phyloP scores from a whole-genome alignment of 192 early-diverging fungal genomes.

The Coemansia sp. region DNA sequence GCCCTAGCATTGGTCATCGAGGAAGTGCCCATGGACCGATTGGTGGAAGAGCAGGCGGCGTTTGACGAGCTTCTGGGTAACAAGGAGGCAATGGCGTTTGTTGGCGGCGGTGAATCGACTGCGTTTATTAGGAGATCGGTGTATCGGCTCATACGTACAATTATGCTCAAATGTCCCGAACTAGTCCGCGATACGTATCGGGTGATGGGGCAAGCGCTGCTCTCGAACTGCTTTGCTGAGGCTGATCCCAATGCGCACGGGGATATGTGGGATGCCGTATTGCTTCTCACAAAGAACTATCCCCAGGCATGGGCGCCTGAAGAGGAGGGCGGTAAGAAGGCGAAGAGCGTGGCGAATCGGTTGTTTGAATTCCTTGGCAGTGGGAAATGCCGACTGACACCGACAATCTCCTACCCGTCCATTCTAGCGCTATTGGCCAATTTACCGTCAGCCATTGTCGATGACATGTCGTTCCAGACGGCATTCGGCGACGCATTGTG shows the following conservation, averaged over 20 bases:
- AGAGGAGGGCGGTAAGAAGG: slow-evolving; percentile 19
- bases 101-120: slow-evolving; percentile 17
- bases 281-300: slow-evolving; percentile 72
- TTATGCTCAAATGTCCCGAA: slow-evolving; percentile 45
- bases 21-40: slow-evolving; percentile 14
- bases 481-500: slow-evolving; percentile 37
- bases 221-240: slow-evolving; percentile 70
- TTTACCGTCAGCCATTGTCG: slow-evolving; percentile 51
- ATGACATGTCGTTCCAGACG: slow-evolving; percentile 31
- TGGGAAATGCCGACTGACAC: slow-evolving; percentile 59
- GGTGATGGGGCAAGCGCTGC: slow-evolving; percentile 59
- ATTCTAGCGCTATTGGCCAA: slow-evolving; percentile 71
- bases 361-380: slow-evolving; percentile 69
- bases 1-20: slow-evolving; percentile 29
- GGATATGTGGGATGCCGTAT: slow-evolving; percentile 87
- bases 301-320: slow-evolving; percentile 59
- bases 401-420: slow-evolving; percentile 69
- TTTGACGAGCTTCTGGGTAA: slow-evolving; percentile 30
- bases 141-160: slow-evolving; percentile 29
- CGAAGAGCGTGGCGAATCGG: slow-evolving; percentile 46
- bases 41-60: slow-evolving; percentile 29
- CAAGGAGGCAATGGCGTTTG: slow-evolving; percentile 11
- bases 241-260: slow-evolving; percentile 68
- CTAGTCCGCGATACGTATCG: slow-evolving; percentile 45
- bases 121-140: slow-evolving; percentile 38